These are phyloP conservation scores for Ogataea glucozyma DNA, from an alignment of 805 yeast genomes.

Conservation along the genomic window DNA sequence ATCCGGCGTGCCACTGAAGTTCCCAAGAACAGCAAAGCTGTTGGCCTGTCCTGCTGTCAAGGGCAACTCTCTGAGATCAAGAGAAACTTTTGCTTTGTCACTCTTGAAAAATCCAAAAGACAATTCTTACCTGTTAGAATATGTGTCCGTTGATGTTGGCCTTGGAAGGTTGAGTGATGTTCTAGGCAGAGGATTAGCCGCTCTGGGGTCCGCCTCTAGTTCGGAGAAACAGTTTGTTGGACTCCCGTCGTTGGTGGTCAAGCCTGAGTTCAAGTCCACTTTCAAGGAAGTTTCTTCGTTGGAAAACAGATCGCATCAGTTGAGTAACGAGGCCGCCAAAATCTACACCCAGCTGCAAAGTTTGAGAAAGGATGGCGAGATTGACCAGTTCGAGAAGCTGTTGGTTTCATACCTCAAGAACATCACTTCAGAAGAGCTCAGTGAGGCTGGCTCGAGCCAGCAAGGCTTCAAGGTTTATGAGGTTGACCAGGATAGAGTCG, in stretches of 20 bases:
- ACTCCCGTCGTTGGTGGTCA: slow-evolving; percentile 24
- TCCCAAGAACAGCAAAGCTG: slow-evolving; percentile 32
- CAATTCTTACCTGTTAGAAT: slow-evolving; percentile 44
- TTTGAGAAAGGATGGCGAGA: slow-evolving; percentile 26
- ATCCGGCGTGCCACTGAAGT: slow-evolving; percentile 13
- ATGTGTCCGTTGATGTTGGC: slow-evolving; percentile 60
- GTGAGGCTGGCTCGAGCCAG: slow-evolving; percentile 20
- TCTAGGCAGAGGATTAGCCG: slow-evolving; percentile 58
- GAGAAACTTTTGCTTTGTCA: slow-evolving; percentile 43
- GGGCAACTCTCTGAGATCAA: slow-evolving; percentile 45
- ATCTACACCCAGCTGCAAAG: slow-evolving; percentile 31
- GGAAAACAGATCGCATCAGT: slow-evolving; percentile 21
- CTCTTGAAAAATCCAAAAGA: slow-evolving; percentile 43
- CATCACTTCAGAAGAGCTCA: slow-evolving; percentile 21
- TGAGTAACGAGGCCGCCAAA: slow-evolving; percentile 29
- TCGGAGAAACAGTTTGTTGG: slow-evolving; percentile 28
- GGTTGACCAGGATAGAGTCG: slow-evolving; percentile 63
- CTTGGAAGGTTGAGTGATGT: slow-evolving; percentile 67
- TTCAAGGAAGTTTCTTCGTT: slow-evolving; percentile 27
- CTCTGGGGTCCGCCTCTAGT: background rate
- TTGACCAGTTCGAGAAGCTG: slow-evolving; percentile 32
- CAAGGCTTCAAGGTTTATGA: slow-evolving; percentile 51
- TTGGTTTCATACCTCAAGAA: slow-evolving; percentile 35
- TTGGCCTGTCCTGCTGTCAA: slow-evolving; percentile 38
- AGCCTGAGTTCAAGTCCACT: slow-evolving; percentile 21